These are phyloP conservation scores for Hypoxylon lenormandii DNA, from an alignment of 495 filamentous ascomycete genomes.

Conservation along the genomic window DNA sequence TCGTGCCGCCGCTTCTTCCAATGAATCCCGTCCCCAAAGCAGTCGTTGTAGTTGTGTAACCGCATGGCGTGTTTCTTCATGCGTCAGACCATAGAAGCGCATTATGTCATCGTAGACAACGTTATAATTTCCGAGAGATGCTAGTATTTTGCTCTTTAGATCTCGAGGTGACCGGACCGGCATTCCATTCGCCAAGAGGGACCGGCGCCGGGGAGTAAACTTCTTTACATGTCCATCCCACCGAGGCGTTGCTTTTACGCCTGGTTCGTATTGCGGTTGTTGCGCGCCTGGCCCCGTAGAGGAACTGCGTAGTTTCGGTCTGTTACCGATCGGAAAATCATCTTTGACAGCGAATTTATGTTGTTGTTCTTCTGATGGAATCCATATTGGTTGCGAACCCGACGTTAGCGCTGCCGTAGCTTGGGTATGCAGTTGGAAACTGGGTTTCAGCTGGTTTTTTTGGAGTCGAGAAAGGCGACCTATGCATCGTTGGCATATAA, in stretches of 20 bases:
- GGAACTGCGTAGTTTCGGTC: background rate
- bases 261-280: background rate
- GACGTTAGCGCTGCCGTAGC: conserved; percentile 16
- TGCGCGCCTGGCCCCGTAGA: background rate
- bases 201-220: conserved; percentile 1
- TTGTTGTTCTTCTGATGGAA: conserved; percentile 8
- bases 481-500: conserved; percentile 46
- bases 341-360: background rate
- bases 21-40: conserved; percentile 15
- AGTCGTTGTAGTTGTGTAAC: conserved; percentile 39
- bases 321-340: background rate
- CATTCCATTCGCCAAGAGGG: background rate
- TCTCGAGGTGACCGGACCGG: background rate
- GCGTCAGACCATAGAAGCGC: conserved; percentile 23
- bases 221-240: conserved; percentile 21
- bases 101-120: conserved; percentile 28
- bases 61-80: conserved; percentile 36
- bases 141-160: conserved; percentile 38
- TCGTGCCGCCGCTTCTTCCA: conserved; percentile 6
- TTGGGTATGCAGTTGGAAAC: conserved; percentile 22
- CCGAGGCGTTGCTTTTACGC: background rate
- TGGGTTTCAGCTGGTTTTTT: background rate
- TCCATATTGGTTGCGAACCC: conserved; percentile 12
- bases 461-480: conserved; percentile 23
- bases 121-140: conserved; percentile 6